Percentiles rank a stretch among this genome's conserved stretches.
These are phyloP conservation scores for Podospora anserina DNA, from an alignment of 495 filamentous ascomycete species.

Conservation along the genomic window DNA sequence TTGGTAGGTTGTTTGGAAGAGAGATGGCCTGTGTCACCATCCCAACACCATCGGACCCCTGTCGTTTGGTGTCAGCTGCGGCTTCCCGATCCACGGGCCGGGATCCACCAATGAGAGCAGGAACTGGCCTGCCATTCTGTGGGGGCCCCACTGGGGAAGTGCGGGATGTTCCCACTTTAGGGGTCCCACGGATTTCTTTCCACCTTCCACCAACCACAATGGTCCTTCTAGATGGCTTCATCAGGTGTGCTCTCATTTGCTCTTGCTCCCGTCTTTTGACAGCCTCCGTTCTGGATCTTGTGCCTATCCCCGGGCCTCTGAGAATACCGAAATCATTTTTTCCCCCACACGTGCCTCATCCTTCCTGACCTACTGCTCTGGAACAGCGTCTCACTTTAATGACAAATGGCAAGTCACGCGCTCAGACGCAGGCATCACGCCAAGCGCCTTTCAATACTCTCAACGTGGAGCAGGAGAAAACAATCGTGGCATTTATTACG, in stretches of 20 bases:
- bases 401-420: conserved; percentile 3
- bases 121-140: not conserved
- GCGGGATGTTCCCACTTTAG: not conserved
- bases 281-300: too few relatives aligned
- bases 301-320: too few relatives aligned
- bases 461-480: not conserved
- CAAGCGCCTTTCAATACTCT: not conserved
- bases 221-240: not conserved
- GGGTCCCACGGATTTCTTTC: not conserved
- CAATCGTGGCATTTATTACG: not conserved
- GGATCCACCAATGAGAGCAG: conserved; percentile 15
- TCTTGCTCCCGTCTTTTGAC: not conserved
- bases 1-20: not conserved
- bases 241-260: not conserved
- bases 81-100: conserved; percentile 11
- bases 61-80: conserved; percentile 10
- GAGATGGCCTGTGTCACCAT: not conserved
- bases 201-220: not conserved
- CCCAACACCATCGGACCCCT: conserved; percentile 1
- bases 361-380: too few relatives aligned
- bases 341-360: too few relatives aligned
- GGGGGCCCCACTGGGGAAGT: not conserved
- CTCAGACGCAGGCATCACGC: not conserved
- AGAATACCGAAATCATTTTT: too few relatives aligned
- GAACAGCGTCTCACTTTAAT: not conserved